Evolutionary conservation across 1,284 basidiomycete species (phyloP).

Genomic region (Ceratobasidium sp.): DNA sequence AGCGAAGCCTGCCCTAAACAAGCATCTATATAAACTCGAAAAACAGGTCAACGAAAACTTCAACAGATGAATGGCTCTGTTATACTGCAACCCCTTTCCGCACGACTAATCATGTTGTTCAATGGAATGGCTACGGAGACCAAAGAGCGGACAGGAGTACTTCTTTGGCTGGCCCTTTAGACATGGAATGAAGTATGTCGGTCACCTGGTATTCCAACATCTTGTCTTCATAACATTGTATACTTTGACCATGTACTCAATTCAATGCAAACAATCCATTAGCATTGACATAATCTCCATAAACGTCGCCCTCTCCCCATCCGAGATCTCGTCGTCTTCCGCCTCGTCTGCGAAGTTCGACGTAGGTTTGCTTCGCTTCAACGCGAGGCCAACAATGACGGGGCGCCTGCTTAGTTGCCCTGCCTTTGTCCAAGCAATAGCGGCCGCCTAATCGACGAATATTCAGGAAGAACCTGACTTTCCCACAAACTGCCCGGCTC

Average conservation of each 20-base stretch:
- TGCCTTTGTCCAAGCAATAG: slow-evolving; percentile 79
- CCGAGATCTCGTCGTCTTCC: slow-evolving; percentile 56
- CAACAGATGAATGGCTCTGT: slow-evolving; percentile 44
- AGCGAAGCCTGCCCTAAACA: slow-evolving; percentile 25
- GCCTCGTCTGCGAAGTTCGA: background rate
- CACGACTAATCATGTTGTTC: slow-evolving; percentile 36
- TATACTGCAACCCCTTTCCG: slow-evolving; percentile 39
- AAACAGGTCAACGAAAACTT: slow-evolving; percentile 26
- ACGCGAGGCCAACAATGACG: slow-evolving; percentile 78
- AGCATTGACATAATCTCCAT: slow-evolving; percentile 76
- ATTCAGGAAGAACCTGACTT: background rate
- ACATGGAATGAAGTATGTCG: slow-evolving; percentile 42
- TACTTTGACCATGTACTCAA: slow-evolving; percentile 9
- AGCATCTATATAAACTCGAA: slow-evolving; percentile 15
- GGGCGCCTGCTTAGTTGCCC: slow-evolving; percentile 63
- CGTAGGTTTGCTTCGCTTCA: slow-evolving; percentile 60
- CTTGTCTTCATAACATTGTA: background rate
- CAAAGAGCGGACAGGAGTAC: slow-evolving; percentile 41
- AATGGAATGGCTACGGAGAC: slow-evolving; percentile 32
- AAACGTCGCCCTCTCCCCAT: slow-evolving; percentile 72
- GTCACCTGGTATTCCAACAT: slow-evolving; percentile 46
- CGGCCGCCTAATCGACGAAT: slow-evolving; percentile 67
- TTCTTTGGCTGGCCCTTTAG: slow-evolving; percentile 46
- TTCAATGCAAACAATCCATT: slow-evolving; percentile 59
- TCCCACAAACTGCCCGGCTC: background rate